Conservation (phyloP, 2,329 filamentous ascomycete species). For the Ophiostoma fasciatum region DNA sequence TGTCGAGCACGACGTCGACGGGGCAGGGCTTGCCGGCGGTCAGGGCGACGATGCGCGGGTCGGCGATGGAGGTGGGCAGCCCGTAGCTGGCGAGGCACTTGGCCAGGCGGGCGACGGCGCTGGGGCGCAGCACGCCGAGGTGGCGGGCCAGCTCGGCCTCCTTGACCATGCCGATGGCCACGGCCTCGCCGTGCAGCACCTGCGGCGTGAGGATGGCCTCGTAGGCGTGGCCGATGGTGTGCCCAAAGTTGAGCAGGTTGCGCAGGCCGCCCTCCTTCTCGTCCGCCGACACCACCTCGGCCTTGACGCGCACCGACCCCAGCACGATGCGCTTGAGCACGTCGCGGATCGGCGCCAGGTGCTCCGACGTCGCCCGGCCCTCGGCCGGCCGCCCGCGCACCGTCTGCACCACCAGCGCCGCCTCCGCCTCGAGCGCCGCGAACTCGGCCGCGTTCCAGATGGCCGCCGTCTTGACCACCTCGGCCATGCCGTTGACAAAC, state of each 20-base stretch:
- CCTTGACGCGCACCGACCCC: conserved; percentile 85
- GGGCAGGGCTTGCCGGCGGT: conserved; percentile 80
- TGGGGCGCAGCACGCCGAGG: conserved; percentile 69
- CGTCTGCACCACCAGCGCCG: conserved; percentile 57
- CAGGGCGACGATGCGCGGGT: conserved; percentile 67
- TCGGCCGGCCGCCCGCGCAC: conserved; percentile 39
- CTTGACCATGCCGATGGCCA: conserved; percentile 96
- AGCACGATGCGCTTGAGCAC: conserved; percentile 68
- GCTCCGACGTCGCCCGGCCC: conserved; percentile 24
- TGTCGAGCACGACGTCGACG: conserved; percentile 70
- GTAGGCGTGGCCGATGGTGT: conserved; percentile 93
- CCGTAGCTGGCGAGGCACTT: conserved; percentile 95
- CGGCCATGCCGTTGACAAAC: conserved; percentile 97
- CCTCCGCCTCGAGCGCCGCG: conserved; percentile 66
- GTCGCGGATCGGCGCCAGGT: conserved; percentile 55
- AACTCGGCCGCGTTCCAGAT: conserved; percentile 92
- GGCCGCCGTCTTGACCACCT: conserved; percentile 93
- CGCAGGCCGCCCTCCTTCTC: conserved; percentile 87
- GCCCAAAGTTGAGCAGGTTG: conserved; percentile 93
- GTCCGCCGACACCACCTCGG: conserved; percentile 83
- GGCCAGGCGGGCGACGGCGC: conserved; percentile 73
- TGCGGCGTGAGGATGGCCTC: conserved; percentile 93
- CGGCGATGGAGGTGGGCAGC: conserved; percentile 69
- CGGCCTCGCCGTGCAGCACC: conserved; percentile 86
- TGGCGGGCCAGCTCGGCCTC: conserved; percentile 88